Base-by-base conservation (phyloP, 2,329 filamentous ascomycete genomes). In the Aspergillus ustus region DNA sequence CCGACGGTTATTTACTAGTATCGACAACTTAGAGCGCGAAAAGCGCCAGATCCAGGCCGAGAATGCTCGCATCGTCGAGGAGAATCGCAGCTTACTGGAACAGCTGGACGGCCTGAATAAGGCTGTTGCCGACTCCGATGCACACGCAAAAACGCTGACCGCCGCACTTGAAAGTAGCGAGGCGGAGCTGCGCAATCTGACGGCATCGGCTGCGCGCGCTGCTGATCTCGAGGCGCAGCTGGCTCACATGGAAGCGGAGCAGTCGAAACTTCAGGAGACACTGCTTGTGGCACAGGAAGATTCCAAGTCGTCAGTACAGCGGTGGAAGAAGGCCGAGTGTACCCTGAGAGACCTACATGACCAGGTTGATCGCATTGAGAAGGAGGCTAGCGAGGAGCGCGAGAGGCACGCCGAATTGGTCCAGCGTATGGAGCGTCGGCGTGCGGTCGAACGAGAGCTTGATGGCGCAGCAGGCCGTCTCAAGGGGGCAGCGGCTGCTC, bases 311-410 rank as follows among this genome's bases (percentile, higher is more conserved):
- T 92, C 94, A 11, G 83, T 94, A 61, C 87, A 91, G 69, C 85
- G 93, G 69, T 98, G 93, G 90, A 90, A 88, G 78, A 88, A 90
- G 70, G 93, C 95, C 0, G 93, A 98, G 79, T 84, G 88, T 43
- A 90, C 88, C 31, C 85, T 98, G 63, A 83, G 84, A 57, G 87
- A 91, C 66, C 84, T 99, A 63, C 91, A 97, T 72, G 90, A 93
- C 63, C 92, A 98, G 77, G 83, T 98, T 19, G 93, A 97, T 72
- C 85, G 86, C 65, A 95, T 99, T 73, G 94, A 98, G 73, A 85
- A 85, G 63, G 94, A 98, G 72, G 87, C 92, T 1, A 85, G 83
- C 48, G 87, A 92, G 70, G 94, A 98, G 75, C 87, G 87, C 25
- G 88, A 95, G 67, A 87, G 91, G 13, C 93, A 97, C 77, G 83